Conservation (phyloP, 345 rosid genomes). For the Camelina hispida region DNA sequence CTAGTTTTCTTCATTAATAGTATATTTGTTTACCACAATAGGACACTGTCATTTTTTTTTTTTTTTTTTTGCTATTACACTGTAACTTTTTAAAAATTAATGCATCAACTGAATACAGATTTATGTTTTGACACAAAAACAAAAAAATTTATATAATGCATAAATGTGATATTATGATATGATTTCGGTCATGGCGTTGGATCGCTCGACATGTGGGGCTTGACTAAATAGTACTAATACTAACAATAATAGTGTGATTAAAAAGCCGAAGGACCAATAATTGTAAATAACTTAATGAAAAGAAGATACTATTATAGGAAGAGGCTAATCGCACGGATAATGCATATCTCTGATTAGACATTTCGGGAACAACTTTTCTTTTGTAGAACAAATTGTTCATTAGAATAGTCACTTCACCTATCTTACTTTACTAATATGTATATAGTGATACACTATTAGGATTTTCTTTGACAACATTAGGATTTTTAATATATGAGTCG, state of each 20-base stretch:
- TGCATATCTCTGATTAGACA: slow-evolving; percentile 34
- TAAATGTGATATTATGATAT: slow-evolving; percentile 10
- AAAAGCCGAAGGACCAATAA: slow-evolving; percentile 13
- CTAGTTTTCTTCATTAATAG: not conserved
- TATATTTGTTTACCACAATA: not conserved
- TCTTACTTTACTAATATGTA: not conserved
- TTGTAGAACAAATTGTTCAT: slow-evolving; percentile 9
- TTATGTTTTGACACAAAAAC: not conserved
- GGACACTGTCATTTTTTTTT: not conserved
- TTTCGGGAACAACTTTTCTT: slow-evolving; percentile 15
- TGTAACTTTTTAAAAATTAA: not conserved
- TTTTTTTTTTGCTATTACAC: too few species aligned
- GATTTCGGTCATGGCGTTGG: slow-evolving; percentile 25
- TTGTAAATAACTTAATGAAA: slow-evolving; percentile 29
- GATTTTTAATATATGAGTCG: not conserved
- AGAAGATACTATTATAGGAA: slow-evolving; percentile 29
- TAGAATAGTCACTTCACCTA: slow-evolving; percentile 22
- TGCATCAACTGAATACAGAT: not conserved
- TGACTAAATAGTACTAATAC: slow-evolving; percentile 6
- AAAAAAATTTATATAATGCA: slow-evolving; percentile 1
- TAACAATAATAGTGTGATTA: slow-evolving; percentile 9
- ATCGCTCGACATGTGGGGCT: slow-evolving; percentile 41
- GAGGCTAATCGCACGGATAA: slow-evolving; percentile 38
- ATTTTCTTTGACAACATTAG: not conserved
- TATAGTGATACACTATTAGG: not conserved